Evolutionary conservation across 306 rosid genomes (phyloP).

Genomic region (Acmispon strigosus): DNA sequence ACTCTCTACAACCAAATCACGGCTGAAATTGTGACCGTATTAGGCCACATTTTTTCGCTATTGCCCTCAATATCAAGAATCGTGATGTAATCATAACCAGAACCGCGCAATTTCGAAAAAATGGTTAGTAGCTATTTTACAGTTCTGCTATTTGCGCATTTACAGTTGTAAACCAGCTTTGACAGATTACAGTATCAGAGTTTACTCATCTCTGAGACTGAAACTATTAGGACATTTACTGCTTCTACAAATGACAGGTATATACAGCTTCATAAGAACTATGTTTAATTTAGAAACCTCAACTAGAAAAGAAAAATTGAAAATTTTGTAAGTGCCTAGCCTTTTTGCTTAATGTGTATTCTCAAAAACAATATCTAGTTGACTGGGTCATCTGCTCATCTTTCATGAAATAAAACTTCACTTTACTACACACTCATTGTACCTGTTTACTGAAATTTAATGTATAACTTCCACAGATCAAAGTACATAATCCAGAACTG

Average conservation of each 20-base stretch:
- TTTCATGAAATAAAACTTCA: neutral
- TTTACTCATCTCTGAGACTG: neutral
- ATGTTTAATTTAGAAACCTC: neutral
- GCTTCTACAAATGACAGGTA: neutral
- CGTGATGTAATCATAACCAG: too few species aligned
- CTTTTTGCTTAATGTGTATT: neutral
- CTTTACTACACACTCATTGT: neutral
- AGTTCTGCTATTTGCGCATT: neutral
- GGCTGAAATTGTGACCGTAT: too few species aligned
- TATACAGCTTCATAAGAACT: neutral
- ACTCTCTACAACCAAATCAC: too few species aligned
- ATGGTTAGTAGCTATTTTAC: neutral
- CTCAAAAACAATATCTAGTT: neutral
- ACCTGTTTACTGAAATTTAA: neutral
- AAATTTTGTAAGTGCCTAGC: neutral
- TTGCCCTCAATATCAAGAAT: too few species aligned
- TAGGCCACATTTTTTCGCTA: too few species aligned
- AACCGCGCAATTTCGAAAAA: neutral
- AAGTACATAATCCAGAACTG: constrained; percentile 7
- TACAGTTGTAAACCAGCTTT: neutral
- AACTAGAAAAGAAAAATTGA: neutral
- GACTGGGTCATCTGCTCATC: neutral
- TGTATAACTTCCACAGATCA: neutral
- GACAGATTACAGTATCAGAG: neutral
- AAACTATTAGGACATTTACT: neutral